Conservation (phyloP, 331 rosid species). For the Rhamnella rubrinervis region DNA sequence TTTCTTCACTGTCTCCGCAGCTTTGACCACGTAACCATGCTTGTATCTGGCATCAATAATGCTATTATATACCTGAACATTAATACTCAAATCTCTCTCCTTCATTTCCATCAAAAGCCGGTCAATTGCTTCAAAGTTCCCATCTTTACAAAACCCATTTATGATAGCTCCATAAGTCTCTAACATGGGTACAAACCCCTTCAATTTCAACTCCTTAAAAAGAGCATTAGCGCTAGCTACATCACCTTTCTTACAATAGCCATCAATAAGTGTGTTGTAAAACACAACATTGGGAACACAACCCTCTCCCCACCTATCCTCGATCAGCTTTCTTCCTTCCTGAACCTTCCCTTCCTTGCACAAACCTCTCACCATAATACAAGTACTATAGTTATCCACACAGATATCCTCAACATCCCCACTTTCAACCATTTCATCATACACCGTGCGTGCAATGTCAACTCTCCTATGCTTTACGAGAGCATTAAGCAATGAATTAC, state of each 20-base stretch:
- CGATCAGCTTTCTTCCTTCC: slow-evolving; percentile 63
- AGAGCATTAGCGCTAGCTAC: slow-evolving; percentile 42
- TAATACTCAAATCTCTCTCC: slow-evolving; percentile 55
- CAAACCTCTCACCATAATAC: slow-evolving; percentile 62
- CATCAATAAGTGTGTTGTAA: slow-evolving; percentile 66
- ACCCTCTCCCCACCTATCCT: slow-evolving; percentile 63
- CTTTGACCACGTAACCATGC: slow-evolving; percentile 44
- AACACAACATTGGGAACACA: slow-evolving; percentile 76
- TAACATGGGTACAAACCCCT: slow-evolving; percentile 59
- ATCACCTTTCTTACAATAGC: slow-evolving; percentile 71
- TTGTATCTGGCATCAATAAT: slow-evolving; percentile 62
- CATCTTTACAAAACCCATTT: slow-evolving; percentile 67
- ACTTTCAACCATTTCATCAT: slow-evolving; percentile 60
- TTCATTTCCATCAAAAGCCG: slow-evolving; percentile 60
- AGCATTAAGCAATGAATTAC: slow-evolving; percentile 55
- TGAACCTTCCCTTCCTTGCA: slow-evolving; percentile 64
- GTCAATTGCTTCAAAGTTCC: slow-evolving; percentile 54
- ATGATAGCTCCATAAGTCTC: slow-evolving; percentile 67
- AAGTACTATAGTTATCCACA: slow-evolving; percentile 69
- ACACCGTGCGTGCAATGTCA: slow-evolving; percentile 55
- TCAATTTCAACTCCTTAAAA: slow-evolving; percentile 64
- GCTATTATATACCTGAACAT: slow-evolving; percentile 51
- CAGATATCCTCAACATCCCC: slow-evolving; percentile 20
- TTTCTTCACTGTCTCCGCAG: slow-evolving; percentile 35
- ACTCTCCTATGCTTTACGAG: slow-evolving; percentile 45